phyloP scores from a whole-genome alignment of 2,329 filamentous ascomycete species.

The Diaporthe nobilis region DNA sequence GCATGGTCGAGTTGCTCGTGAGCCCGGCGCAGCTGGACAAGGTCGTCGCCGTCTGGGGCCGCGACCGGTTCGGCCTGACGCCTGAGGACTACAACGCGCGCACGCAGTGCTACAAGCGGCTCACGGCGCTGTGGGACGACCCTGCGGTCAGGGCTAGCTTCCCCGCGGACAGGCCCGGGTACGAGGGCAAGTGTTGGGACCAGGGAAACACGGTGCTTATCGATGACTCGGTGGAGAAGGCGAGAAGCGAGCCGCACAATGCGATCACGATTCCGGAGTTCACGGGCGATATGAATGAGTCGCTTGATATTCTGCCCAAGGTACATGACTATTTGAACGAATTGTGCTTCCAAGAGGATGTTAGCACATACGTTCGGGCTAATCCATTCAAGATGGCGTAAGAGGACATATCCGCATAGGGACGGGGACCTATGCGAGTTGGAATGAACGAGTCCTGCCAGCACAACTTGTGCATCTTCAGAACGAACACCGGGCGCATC shows the following conservation, averaged over 20 bases:
- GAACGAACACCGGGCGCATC: background rate
- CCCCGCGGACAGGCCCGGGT: slow-evolving; percentile 53
- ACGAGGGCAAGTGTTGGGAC: slow-evolving; percentile 70
- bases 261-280: slow-evolving; percentile 87
- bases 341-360: slow-evolving; percentile 68
- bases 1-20: slow-evolving; percentile 78
- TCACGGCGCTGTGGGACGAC: slow-evolving; percentile 79
- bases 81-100: slow-evolving; percentile 74
- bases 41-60: slow-evolving; percentile 81
- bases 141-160: slow-evolving; percentile 58
- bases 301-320: slow-evolving; percentile 63
- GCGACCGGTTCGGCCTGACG: slow-evolving; percentile 81
- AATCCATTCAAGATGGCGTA: slow-evolving; percentile 62
- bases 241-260: slow-evolving; percentile 85
- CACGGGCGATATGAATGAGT: slow-evolving; percentile 59
- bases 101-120: slow-evolving; percentile 91
- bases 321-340: slow-evolving; percentile 74
- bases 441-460: background rate
- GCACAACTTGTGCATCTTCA: background rate
- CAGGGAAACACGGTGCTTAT: slow-evolving; percentile 91
- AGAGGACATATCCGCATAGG: slow-evolving; percentile 30
- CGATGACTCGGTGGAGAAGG: slow-evolving; percentile 88
- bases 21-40: slow-evolving; percentile 62
- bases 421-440: slow-evolving; percentile 1
- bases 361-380: slow-evolving; percentile 72